Percentiles rank a stretch among this genome's conserved stretches.
Evolutionary conservation across 495 filamentous ascomycete species (phyloP).

Genomic region (Talaromyces nanjingensis): DNA sequence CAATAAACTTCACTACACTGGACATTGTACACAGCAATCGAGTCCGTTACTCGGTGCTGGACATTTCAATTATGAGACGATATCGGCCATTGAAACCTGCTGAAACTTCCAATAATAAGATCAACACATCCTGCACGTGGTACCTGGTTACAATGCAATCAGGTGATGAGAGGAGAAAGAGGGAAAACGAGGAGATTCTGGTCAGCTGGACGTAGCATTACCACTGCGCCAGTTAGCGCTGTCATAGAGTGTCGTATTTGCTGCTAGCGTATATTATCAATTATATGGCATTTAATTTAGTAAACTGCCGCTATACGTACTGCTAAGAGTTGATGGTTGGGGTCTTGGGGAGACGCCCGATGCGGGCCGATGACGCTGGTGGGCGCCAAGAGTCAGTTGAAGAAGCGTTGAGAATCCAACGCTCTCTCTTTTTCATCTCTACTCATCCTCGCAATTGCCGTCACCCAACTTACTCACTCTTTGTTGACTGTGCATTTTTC

Average conservation of each 20-base stretch:
- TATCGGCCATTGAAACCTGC: neutral
- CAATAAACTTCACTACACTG: neutral
- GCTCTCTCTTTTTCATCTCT: neutral
- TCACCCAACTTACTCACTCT: neutral
- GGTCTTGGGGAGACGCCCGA: neutral
- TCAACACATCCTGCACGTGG: neutral
- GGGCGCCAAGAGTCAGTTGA: neutral
- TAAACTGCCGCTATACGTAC: neutral
- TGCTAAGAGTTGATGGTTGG: neutral
- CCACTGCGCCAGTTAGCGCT: neutral
- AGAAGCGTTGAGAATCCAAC: slow-evolving; percentile 12
- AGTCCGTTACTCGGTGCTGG: neutral
- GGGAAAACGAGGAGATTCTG: neutral
- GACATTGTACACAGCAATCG: neutral
- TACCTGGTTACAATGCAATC: neutral
- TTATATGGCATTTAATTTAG: neutral
- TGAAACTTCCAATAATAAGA: neutral
- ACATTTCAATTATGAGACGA: neutral
- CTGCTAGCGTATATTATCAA: neutral
- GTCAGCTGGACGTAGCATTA: neutral
- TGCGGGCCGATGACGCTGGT: slow-evolving; percentile 10
- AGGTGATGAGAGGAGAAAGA: neutral
- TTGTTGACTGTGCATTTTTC: neutral
- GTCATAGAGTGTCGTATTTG: neutral
- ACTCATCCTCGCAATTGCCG: neutral